Evolutionary conservation across 2,329 filamentous ascomycete species (phyloP).

Genomic region (Phaeosphaeria sp.): DNA sequence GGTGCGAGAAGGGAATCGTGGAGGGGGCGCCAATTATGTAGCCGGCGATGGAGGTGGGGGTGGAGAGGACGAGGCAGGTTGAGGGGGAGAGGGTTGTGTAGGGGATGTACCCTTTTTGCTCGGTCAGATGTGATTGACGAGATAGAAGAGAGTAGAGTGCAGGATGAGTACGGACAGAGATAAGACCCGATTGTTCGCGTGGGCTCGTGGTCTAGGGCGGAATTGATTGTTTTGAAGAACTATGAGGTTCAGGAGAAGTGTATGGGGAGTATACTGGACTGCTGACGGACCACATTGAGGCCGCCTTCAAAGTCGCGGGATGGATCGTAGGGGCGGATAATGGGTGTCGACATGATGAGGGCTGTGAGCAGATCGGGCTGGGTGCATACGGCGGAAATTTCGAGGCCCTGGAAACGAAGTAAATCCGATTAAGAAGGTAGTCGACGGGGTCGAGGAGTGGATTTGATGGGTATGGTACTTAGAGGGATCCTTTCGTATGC

Average conservation of each 20-base stretch:
- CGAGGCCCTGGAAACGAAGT: too few species aligned
- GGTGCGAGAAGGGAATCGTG: constrained; percentile 29
- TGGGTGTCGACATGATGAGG: constrained; percentile 14
- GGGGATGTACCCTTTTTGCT: not conserved
- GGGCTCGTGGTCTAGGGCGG: constrained; percentile 30
- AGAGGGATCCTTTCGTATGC: too few species aligned
- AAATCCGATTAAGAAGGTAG: too few species aligned
- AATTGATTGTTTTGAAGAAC: constrained; percentile 35
- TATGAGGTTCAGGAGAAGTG: not conserved
- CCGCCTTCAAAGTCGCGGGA: constrained; percentile 23
- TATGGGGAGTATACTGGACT: constrained; percentile 1
- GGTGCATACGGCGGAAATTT: not conserved
- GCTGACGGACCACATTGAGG: constrained; percentile 19
- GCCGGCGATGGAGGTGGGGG: not conserved
- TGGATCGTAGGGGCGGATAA: constrained; percentile 25
- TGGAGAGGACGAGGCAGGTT: not conserved
- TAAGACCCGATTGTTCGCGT: constrained; percentile 39
- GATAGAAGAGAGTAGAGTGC: too few species aligned
- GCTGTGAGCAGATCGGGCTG: not conserved
- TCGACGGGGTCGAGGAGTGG: too few species aligned
- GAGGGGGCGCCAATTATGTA: constrained; percentile 36
- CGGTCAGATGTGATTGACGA: too few species aligned
- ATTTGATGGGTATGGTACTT: too few species aligned
- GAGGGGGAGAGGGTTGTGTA: not conserved
- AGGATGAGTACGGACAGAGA: constrained; percentile 42